These are phyloP conservation scores for Crinitomyces ghanaensis DNA, from an alignment of 805 yeast genomes.

Conservation along the genomic window DNA sequence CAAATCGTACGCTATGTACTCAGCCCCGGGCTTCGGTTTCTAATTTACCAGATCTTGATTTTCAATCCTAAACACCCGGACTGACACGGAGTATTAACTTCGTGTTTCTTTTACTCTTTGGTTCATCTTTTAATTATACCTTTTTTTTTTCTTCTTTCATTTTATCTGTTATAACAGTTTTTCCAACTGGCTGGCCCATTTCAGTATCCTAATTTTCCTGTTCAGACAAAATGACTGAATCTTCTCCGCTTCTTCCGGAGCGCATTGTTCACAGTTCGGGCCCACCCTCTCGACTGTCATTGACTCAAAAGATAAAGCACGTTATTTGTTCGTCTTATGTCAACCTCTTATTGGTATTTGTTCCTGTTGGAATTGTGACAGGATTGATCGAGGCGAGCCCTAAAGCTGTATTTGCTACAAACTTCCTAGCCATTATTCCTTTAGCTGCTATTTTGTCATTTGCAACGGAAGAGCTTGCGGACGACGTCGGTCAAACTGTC, in stretches of 20 bases:
- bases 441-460: conserved; percentile 81
- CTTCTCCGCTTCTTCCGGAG: conserved; percentile 6
- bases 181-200: too few species aligned
- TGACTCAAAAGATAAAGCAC: conserved; percentile 5
- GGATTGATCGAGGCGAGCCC: conserved; percentile 49
- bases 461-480: conserved; percentile 88
- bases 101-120: too few species aligned
- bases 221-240: conserved; percentile 6
- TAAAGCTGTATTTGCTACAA: conserved; percentile 50
- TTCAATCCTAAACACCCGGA: too few species aligned
- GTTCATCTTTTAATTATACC: too few species aligned
- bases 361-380: conserved; percentile 79
- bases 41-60: too few species aligned
- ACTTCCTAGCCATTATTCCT: conserved; percentile 85
- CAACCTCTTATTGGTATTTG: conserved; percentile 65
- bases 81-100: too few species aligned
- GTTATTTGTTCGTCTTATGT: conserved; percentile 44
- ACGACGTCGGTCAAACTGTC: conserved; percentile 77
- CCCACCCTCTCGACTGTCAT: conserved; percentile 4
- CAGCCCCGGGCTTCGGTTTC: too few species aligned
- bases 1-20: too few species aligned
- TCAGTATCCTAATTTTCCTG: too few species aligned
- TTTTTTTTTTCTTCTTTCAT: too few species aligned
- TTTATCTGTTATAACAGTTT: too few species aligned
- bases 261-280: too few species aligned